Conservation (phyloP, 106 monocot species). For the Apostasia shenzhenica region DNA sequence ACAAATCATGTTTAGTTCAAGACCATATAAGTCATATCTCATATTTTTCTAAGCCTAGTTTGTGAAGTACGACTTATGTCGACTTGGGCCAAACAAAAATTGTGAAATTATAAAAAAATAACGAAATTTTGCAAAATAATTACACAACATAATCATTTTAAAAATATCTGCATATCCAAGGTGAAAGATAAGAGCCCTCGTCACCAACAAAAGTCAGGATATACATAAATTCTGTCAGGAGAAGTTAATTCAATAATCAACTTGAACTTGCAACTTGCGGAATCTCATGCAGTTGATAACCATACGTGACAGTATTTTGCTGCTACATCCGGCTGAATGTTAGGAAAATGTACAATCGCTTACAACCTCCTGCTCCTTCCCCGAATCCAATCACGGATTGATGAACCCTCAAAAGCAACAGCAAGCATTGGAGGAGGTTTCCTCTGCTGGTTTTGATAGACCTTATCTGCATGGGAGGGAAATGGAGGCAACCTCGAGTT, state of each 20-base stretch:
- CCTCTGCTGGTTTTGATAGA: conserved; percentile 25
- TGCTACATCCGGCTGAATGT: background rate
- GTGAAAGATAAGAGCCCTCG: no score
- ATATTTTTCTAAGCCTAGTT: no score
- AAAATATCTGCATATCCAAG: no score
- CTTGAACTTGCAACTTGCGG: background rate
- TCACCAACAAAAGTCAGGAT: conserved; percentile 2
- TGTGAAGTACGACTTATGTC: no score
- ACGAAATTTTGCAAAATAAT: no score
- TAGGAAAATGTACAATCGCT: conserved; percentile 20
- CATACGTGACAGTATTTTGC: background rate
- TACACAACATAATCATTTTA: no score
- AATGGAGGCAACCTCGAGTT: conserved; percentile 15
- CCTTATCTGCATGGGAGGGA: conserved; percentile 18
- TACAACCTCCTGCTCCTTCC: conserved; percentile 41
- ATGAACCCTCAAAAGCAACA: conserved; percentile 14
- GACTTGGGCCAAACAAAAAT: no score
- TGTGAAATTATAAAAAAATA: no score
- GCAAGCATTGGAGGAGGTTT: conserved; percentile 21
- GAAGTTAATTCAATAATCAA: background rate
- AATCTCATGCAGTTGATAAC: background rate
- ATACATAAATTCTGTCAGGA: conserved; percentile 1
- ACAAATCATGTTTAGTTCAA: no score
- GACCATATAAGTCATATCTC: no score
- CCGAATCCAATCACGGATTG: conserved; percentile 39